A percentile compares a stretch with the other conserved stretches of the same genome.
phyloP scores from a whole-genome alignment of 495 filamentous ascomycete species.

The Penicillium ochrochloron region DNA sequence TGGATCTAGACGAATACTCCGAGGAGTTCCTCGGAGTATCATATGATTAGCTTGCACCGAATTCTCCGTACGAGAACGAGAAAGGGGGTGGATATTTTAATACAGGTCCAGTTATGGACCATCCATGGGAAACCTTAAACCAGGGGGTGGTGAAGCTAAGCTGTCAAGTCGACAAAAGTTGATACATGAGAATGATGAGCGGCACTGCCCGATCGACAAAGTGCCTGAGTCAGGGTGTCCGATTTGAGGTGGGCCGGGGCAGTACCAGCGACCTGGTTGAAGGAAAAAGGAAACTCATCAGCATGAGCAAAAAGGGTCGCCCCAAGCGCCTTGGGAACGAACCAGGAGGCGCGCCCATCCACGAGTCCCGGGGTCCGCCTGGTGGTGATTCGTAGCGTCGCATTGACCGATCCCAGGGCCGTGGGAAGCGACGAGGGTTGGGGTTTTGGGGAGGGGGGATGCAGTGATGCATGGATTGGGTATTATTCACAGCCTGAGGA shows the following conservation, averaged over 20 bases:
- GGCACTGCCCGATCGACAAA: background rate
- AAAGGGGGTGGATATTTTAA: background rate
- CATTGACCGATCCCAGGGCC: conserved; percentile 18
- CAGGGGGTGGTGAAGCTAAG: too few relatives aligned
- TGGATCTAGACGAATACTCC: too few relatives aligned
- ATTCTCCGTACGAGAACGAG: background rate
- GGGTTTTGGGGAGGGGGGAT: background rate
- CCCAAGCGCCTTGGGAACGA: background rate
- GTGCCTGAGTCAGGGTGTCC: background rate
- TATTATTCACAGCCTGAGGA: background rate
- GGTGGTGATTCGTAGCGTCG: conserved; percentile 13
- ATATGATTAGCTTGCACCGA: background rate
- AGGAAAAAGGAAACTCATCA: background rate
- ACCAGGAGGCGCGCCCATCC: conserved; percentile 9
- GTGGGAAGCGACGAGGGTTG: conserved; percentile 18
- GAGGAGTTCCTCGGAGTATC: too few relatives aligned
- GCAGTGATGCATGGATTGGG: background rate
- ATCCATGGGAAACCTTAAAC: background rate
- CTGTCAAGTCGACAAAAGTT: background rate
- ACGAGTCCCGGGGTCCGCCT: background rate
- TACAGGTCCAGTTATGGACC: background rate
- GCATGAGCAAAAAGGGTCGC: background rate
- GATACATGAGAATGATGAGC: background rate
- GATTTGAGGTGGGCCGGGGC: background rate
- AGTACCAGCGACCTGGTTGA: conserved; percentile 12